Evolutionary conservation across 2,329 filamentous ascomycete genomes (phyloP).

Genomic region (Pyrenophora teres): DNA sequence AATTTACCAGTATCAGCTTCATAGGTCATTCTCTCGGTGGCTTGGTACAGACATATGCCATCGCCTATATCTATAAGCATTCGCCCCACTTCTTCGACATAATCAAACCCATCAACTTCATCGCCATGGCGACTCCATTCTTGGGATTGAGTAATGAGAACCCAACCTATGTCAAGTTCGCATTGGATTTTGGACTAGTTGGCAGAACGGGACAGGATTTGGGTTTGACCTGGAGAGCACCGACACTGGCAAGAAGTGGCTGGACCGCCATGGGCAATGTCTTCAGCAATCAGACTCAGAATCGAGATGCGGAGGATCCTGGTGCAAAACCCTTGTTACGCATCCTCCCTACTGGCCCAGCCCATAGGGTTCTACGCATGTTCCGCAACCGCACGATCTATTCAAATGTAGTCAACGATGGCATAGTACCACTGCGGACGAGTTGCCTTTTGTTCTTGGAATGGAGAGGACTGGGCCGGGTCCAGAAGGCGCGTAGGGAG

Average conservation of each 20-base stretch:
- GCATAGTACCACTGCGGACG: constrained; percentile 91
- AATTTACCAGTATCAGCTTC: constrained; percentile 93
- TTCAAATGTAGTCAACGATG: constrained; percentile 97
- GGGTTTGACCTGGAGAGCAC: constrained; percentile 90
- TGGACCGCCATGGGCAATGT: constrained; percentile 88
- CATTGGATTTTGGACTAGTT: constrained; percentile 92
- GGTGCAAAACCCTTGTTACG: constrained; percentile 87
- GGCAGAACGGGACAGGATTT: constrained; percentile 96
- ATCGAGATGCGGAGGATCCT: constrained; percentile 65
- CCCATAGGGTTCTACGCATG: constrained; percentile 81
- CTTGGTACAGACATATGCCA: constrained; percentile 87
- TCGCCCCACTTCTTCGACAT: constrained; percentile 86
- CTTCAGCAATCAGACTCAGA: constrained; percentile 65
- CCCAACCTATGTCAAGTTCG: constrained; percentile 95
- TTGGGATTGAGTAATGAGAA: constrained; percentile 96
- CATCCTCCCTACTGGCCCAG: constrained; percentile 88
- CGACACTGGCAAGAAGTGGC: constrained; percentile 80
- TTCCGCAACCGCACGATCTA: constrained; percentile 92
- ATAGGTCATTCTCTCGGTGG: constrained; percentile 91
- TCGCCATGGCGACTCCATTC: constrained; percentile 84
- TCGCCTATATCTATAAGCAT: constrained; percentile 96
- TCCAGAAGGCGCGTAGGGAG: constrained; percentile 91
- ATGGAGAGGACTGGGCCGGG: constrained; percentile 90
- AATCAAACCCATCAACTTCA: constrained; percentile 88
- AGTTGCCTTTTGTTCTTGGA: constrained; percentile 96